Evolutionary conservation across 1,139 yeast genomes (phyloP), one percentile per base, ranked within the genome.

Genomic region (Blastobotrys capitulatus): DNA sequence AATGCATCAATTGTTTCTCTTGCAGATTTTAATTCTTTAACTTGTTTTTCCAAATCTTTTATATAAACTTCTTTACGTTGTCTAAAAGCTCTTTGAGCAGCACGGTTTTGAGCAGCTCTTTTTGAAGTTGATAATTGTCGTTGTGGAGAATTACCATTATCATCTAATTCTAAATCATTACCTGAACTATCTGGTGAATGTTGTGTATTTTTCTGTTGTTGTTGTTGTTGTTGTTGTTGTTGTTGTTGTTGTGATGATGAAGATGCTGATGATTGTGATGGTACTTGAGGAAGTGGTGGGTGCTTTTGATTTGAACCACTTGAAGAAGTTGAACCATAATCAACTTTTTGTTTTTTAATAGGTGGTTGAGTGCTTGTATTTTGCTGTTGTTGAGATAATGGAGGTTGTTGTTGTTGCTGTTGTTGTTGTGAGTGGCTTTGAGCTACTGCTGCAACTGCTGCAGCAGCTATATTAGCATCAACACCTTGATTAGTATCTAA

Each of bases 11-110:
- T 76, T 13, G 81, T 77, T 57, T 78, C 81, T 62, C 79, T 78
- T 59, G 84, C 70, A 32, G 71, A 71, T 52, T 78, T 79, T 45
- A 79, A 78, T 62, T 82, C 83, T 44, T 76, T 74, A 6, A 86
- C 86, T 62, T 82, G 82, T 36, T 72, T 67, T 68, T 88, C 96
- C 54, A 88, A 73, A 46, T 86, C 90, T 66, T 82, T 84, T 57
- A 88, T 80, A 60, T 86, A 81, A 53, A 78, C 77, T 58, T 86
- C 95, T 63, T 85, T 83, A 51, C 96, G 75, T 62, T 80, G 82
- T 62, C 96, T 76, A 69, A 87, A 88, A 10, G 95, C 95, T 58
- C 86, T 78, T 67, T 88, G 96, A 1, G 96, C 96, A 52, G 80
- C 82, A 61, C 96, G 74, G 70, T 88, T 88, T 67, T 88, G 96